Evolutionary conservation across 495 filamentous ascomycete genomes (phyloP).

Genomic region (Penicillium ochrochloron): DNA sequence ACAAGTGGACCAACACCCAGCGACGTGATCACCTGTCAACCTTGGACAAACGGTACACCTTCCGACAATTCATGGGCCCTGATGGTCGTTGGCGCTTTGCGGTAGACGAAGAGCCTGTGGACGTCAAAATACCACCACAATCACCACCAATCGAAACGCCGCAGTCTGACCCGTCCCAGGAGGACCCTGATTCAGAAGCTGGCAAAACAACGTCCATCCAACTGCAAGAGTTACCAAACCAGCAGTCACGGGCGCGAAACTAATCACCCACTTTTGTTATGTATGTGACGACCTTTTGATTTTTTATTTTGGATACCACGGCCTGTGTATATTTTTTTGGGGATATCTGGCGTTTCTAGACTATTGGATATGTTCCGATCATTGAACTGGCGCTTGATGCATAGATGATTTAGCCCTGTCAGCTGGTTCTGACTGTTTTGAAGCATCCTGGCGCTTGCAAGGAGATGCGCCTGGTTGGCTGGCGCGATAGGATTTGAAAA

Average conservation of each 20-base stretch:
- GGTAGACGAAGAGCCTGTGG: constrained; percentile 40
- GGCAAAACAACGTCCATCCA: constrained; percentile 28
- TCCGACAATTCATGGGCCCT: constrained; percentile 41
- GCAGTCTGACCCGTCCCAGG: neutral
- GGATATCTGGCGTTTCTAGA: constrained; percentile 10
- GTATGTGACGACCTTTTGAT: constrained; percentile 11
- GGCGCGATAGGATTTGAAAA: neutral
- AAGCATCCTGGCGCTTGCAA: neutral
- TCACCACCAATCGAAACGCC: neutral
- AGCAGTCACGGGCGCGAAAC: constrained; percentile 10
- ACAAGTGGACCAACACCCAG: constrained; percentile 38
- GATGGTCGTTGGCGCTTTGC: constrained; percentile 45
- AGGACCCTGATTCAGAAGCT: constrained; percentile 7
- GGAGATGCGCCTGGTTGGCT: neutral
- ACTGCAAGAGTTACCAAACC: constrained; percentile 22
- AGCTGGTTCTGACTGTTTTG: constrained; percentile 12
- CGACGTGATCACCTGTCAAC: constrained; percentile 36
- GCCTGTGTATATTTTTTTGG: constrained; percentile 19
- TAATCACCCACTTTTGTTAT: constrained; percentile 7
- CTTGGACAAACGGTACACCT: constrained; percentile 42
- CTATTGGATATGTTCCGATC: neutral
- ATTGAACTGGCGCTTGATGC: constrained; percentile 8
- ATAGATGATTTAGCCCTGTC: constrained; percentile 6
- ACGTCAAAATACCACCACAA: constrained; percentile 10
- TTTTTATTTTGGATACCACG: constrained; percentile 16